Evolutionary conservation across 441 rosid genomes (phyloP).

Genomic region (Kokia cookei): DNA sequence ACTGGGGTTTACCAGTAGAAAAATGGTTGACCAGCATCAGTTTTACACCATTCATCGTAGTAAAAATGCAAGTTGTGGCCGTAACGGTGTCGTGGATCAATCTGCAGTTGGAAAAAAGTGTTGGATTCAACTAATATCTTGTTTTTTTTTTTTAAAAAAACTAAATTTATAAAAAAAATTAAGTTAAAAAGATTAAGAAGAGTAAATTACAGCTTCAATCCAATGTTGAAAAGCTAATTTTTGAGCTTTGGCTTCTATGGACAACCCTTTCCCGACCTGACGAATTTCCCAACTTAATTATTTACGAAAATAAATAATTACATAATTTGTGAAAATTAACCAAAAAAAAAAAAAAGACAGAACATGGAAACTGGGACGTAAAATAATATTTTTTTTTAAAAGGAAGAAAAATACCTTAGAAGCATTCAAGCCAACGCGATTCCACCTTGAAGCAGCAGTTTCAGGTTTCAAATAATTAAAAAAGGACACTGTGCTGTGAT

Average conservation of each 20-base stretch:
- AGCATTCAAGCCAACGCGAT: constrained; percentile 67
- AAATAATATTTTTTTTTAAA: background rate
- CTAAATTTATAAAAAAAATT: background rate
- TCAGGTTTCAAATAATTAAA: constrained; percentile 67
- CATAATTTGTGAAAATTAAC: background rate
- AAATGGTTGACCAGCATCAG: constrained; percentile 82
- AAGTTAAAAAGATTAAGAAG: background rate
- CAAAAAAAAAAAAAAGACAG: background rate
- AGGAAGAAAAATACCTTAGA: constrained; percentile 44
- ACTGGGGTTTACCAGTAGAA: constrained; percentile 56
- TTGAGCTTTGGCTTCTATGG: constrained; percentile 69
- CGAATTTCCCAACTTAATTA: background rate
- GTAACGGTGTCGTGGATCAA: constrained; percentile 87
- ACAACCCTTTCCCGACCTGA: constrained; percentile 85
- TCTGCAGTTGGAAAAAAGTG: constrained; percentile 26
- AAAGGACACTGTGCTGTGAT: constrained; percentile 72
- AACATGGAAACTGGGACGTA: background rate
- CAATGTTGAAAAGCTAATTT: constrained; percentile 93
- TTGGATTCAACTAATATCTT: background rate
- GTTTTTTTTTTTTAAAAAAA: no score
- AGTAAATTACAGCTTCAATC: constrained; percentile 79
- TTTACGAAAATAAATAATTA: background rate
- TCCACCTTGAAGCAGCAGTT: constrained; percentile 72
- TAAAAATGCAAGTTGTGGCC: constrained; percentile 76
- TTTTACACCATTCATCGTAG: constrained; percentile 68